phyloP scores from a whole-genome alignment of 768 basidiomycete species.

The Hypholoma fasciculare region DNA sequence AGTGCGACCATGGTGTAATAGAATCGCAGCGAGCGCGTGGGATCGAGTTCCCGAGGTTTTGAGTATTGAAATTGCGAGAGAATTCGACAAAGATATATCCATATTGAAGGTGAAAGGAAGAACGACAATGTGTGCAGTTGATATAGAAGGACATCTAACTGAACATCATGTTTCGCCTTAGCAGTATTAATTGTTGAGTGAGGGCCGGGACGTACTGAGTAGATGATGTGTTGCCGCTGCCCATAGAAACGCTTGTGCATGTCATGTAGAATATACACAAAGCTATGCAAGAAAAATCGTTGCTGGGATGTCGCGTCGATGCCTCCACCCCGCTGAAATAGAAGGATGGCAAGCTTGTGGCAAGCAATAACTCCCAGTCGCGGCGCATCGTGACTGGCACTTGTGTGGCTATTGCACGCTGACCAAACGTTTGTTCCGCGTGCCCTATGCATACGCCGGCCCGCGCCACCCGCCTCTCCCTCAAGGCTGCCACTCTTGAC shows the following conservation, averaged over 20 bases:
- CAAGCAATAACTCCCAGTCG: too few species aligned
- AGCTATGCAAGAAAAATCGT: too few species aligned
- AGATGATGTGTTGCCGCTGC: slow-evolving; percentile 70
- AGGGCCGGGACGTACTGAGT: slow-evolving; percentile 49
- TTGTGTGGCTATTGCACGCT: too few species aligned
- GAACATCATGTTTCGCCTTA: slow-evolving; percentile 11
- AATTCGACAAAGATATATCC: slow-evolving; percentile 53
- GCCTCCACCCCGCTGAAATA: too few species aligned
- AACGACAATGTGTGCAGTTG: slow-evolving; percentile 77
- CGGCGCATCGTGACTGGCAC: too few species aligned
- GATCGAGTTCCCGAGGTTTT: slow-evolving; percentile 66
- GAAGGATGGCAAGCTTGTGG: too few species aligned
- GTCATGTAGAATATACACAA: slow-evolving; percentile 27
- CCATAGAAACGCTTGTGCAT: slow-evolving; percentile 66
- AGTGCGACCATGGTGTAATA: slow-evolving; percentile 60
- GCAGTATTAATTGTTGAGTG: neutral
- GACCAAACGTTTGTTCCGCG: too few species aligned
- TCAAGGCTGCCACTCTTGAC: too few species aligned
- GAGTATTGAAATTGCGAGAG: slow-evolving; percentile 65
- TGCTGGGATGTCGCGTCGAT: too few species aligned
- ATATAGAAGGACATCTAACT: slow-evolving; percentile 74
- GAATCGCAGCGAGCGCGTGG: slow-evolving; percentile 65
- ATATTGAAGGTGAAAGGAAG: slow-evolving; percentile 70
- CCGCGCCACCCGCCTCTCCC: too few species aligned
- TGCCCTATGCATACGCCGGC: too few species aligned